Evolutionary conservation across 768 basidiomycete species (phyloP), one percentile per base, ranked within the genome.

Genomic region (Suillus hirtellus): DNA sequence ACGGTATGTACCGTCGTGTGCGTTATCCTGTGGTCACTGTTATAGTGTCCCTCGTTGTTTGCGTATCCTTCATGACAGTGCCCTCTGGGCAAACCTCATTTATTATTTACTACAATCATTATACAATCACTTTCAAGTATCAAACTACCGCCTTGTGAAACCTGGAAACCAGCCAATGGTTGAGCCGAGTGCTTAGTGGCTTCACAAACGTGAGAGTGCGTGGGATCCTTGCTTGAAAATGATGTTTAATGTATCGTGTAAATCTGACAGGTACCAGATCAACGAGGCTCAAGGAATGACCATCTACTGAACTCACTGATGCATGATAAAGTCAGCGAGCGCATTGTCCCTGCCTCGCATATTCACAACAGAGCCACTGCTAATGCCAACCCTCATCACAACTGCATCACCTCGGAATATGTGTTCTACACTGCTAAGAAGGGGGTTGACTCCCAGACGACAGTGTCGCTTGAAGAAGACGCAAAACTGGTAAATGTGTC

Each of bases 281-380:
- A 54, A 37, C 15, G 37, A 53, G 49, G 35, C 31, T 31, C 31
- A 31, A 31, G 31, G 31, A 31, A 31, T 31, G 31, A 31, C 31
- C 31, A 31, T 31, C 31, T 31, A 40, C 42, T 19, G 15, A 27
- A n/a, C 50, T 60, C n/a, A 65, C 61, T 55, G 12, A n/a, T 34
- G 27, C 42, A 64, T 60, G 37, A 66, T 61, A n/a, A 60, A 66
- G 63, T 66, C 65, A 10, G 54, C 60, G 10, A 66, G 15, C 5
- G 14, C 15, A 3, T 27, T 38, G 12, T 66, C 65, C 9, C 47
- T 4, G 4, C 37, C 37, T 15, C 31, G 24, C 65, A 66, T 66
- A 37, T 64, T 66, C 11, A 64, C 55, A 21, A 62, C 63, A 3
- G 53, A 50, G 4, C 34, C 21, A 1, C 9, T 11, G 46, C n/a